Evolutionary conservation across 352 stramenopile species (phyloP), one percentile per base, ranked within the genome.

Genomic region (Phytopythium sindhum): DNA sequence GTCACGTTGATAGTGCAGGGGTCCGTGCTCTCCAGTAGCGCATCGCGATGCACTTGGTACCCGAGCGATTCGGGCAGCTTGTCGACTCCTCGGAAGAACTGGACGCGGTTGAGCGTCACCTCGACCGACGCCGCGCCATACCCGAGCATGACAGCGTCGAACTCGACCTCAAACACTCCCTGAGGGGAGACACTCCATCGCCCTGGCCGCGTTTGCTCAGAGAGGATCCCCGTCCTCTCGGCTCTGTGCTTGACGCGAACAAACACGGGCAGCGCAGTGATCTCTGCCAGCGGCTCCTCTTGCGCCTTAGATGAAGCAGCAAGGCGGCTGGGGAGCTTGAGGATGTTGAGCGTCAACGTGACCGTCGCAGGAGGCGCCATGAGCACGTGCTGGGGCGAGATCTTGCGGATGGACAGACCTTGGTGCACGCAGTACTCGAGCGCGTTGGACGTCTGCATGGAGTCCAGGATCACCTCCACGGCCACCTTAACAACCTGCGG

Each of bases 381-480:
- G 29, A 91, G 66, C 57, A 91, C 71, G 51, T 80, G 79, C 55
- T 88, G 77, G 29, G 83, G 83, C 47, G 71, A 63, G 60, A 91
- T 68, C 28, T 74, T 80, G 21, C 73, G 66, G 15, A 91, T 60
- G 6, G 72, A 55, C 39, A 91, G 67, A 21, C 70, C 68, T 44
- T 88, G 80, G 35, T 91, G 80, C 48, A 91, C 44, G 17, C 64
- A 51, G 41, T 88, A 80, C 17, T 63, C 52, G 8, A 91, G 56
- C 17, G 64, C 47, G 55, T 91, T 90, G 12, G 83, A 91, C 52
- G 79, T 57, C 11, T 59, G 60, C 0, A 61, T 66, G 9, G 77
- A 80, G 59, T 89, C 75, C 17, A 91, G 21, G 29, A 89, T 72
- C 17, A 91, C 80, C 55, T 89, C 75, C n/a, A 91, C 70, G 6